Evolutionary conservation across 768 basidiomycete genomes (phyloP).

Genomic region (Mycena albidolilacea): DNA sequence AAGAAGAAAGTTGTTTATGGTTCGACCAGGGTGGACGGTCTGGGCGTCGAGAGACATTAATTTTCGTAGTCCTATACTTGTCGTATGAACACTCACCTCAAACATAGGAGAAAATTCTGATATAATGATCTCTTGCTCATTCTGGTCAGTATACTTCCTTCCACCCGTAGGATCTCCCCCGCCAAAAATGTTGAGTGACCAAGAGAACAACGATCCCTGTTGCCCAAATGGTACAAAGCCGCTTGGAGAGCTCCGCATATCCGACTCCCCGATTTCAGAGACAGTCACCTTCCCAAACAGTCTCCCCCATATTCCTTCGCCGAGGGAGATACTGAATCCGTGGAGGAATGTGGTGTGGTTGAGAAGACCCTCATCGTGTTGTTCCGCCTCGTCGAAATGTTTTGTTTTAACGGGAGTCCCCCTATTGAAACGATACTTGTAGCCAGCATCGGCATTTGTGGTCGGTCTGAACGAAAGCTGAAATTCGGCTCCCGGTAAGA

Average conservation of each 20-base stretch:
- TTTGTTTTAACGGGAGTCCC: neutral
- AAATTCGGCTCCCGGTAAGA: neutral
- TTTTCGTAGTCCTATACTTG: neutral
- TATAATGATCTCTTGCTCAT: neutral
- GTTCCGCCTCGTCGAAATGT: neutral
- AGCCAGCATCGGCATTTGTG: neutral
- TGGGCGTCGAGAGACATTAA: neutral
- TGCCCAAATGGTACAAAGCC: conserved; percentile 19
- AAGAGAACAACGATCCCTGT: conserved; percentile 6
- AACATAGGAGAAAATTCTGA: neutral
- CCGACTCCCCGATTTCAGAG: neutral
- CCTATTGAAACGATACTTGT: neutral
- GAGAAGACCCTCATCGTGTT: neutral
- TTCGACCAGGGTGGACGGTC: conserved; percentile 17
- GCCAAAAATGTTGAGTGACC: conserved; percentile 2
- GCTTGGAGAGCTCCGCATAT: neutral
- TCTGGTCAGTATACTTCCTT: neutral
- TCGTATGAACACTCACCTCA: neutral
- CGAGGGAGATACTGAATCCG: neutral
- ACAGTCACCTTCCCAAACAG: conserved; percentile 15
- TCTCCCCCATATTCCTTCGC: conserved; percentile 22
- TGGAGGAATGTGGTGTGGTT: conserved; percentile 2
- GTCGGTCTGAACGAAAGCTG: neutral
- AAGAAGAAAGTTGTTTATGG: conserved; percentile 22
- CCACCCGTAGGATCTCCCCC: neutral